Evolutionary conservation across 1,284 basidiomycete species (phyloP), one percentile per base, ranked within the genome.

Genomic region (Fomitiporia mediterranea): DNA sequence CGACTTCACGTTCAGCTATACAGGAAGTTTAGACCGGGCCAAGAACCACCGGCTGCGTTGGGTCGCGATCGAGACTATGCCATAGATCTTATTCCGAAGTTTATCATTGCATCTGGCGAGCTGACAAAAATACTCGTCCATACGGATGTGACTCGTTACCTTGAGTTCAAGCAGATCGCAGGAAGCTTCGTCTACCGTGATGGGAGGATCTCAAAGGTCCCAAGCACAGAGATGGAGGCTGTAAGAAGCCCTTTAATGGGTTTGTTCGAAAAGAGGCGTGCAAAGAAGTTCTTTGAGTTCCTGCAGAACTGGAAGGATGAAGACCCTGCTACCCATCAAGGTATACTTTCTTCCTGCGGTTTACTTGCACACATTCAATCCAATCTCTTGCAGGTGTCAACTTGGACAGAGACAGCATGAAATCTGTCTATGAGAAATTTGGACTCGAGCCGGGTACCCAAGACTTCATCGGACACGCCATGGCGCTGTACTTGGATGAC

Each of bases 161-260:
- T 99, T 68, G 97, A 99, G 72, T 99, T 99, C 81, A 99, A 99
- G 80, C 96, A 98, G 77, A 98, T 99, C 72, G 94, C 97, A 1
- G 97, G 96, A 54, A 95, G 91, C 67, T 99, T 91, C 72, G 97
- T 99, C 59, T 98, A 95, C 73, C 89, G 96, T 53, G 97, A 99
- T 73, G 93, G 94, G 59, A 90, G 76, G 74, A 98, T 99, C 72
- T 94, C 93, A 60, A 99, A 99, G 75, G 97, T 99, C 9, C 97
- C 97, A 28, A 90, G 90, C 66, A 99, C 94, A 23, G 96, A 99
- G 78, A 88, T 96, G 79, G 97, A 99, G 77, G 97, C 97, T 15
- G 89, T 99, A 52, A 89, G 78, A 71, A 93, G 89, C 63, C 89
- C 94, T 21, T 80, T 99, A 66, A 98, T 99, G 95, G 97, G 97